Conservation (phyloP, 768 basidiomycete genomes). For the Leccinum aurantiacum region DNA sequence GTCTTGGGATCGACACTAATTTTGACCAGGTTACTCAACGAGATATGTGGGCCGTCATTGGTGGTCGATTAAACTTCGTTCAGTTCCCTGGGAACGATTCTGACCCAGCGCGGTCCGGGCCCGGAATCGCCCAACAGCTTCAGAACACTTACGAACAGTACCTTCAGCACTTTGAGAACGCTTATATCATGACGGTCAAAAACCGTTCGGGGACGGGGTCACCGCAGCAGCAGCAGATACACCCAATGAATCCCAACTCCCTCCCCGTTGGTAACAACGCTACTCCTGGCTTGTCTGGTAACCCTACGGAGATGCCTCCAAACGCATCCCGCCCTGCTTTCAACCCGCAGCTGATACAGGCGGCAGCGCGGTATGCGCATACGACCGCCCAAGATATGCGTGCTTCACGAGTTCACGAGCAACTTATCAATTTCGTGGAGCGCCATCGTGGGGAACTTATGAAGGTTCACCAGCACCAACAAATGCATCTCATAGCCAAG, state of each 20-base stretch:
- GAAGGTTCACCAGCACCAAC: slow-evolving; percentile 30
- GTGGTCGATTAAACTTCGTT: slow-evolving; percentile 63
- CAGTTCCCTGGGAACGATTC: slow-evolving; percentile 60
- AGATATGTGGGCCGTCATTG: slow-evolving; percentile 66
- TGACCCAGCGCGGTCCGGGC: slow-evolving; percentile 63
- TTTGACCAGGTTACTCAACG: slow-evolving; percentile 48
- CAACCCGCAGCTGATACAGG: slow-evolving; percentile 39
- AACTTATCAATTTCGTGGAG: slow-evolving; percentile 59
- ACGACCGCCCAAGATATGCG: slow-evolving; percentile 52
- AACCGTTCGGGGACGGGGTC: slow-evolving; percentile 18
- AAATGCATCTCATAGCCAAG: slow-evolving; percentile 16
- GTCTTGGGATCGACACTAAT: slow-evolving; percentile 10
- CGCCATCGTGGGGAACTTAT: slow-evolving; percentile 39
- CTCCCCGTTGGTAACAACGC: slow-evolving; percentile 12
- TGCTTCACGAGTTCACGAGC: slow-evolving; percentile 45
- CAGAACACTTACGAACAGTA: slow-evolving; percentile 60
- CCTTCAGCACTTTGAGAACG: slow-evolving; percentile 54
- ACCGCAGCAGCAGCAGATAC: slow-evolving; percentile 12
- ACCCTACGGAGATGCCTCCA: slow-evolving; percentile 21
- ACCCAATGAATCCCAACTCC: slow-evolving; percentile 16
- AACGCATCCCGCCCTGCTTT: slow-evolving; percentile 10
- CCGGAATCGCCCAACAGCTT: slow-evolving; percentile 59
- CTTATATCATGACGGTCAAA: slow-evolving; percentile 46
- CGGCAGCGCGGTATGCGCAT: slow-evolving; percentile 49
- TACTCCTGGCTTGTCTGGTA: slow-evolving; percentile 12